These are phyloP conservation scores for Trifolium repens DNA, from an alignment of 306 rosid genomes.

Conservation along the genomic window DNA sequence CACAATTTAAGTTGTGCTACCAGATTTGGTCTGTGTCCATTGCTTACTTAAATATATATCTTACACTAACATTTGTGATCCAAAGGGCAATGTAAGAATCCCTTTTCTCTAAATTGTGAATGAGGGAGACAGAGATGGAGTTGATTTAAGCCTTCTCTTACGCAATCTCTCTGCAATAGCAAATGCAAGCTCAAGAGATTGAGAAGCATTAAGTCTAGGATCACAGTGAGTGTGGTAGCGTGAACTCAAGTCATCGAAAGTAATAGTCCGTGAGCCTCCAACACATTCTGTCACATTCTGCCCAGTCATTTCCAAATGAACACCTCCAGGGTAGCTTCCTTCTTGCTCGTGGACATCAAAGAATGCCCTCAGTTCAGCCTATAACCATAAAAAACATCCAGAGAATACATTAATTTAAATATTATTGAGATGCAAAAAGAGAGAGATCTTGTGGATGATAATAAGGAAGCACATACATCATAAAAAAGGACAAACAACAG, in stretches of 20 bases:
- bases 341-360: conserved; percentile 63
- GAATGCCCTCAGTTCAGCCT: conserved; percentile 67
- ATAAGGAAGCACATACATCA: conserved; percentile 13
- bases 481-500: conserved; percentile 15
- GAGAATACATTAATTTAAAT: conserved; percentile 2
- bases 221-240: conserved; percentile 66
- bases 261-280: conserved; percentile 57
- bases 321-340: conserved; percentile 62
- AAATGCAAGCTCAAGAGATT: conserved; percentile 62
- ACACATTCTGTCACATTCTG: conserved; percentile 65
- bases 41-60: conserved; percentile 3
- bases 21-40: conserved; percentile 7
- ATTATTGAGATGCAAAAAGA: neutral
- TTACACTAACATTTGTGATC: neutral
- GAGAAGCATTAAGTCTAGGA: conserved; percentile 63
- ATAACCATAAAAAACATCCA: conserved; percentile 21
- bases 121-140: conserved; percentile 28
- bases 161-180: conserved; percentile 54
- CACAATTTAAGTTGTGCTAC: conserved; percentile 12
- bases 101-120: conserved; percentile 15
- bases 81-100: conserved; percentile 15
- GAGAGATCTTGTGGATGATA: neutral
- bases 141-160: conserved; percentile 53
- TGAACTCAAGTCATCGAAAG: conserved; percentile 62
- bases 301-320: conserved; percentile 62